Base-by-base conservation (phyloP, 441 rosid genomes). In the Syzygium syzygioides region DNA sequence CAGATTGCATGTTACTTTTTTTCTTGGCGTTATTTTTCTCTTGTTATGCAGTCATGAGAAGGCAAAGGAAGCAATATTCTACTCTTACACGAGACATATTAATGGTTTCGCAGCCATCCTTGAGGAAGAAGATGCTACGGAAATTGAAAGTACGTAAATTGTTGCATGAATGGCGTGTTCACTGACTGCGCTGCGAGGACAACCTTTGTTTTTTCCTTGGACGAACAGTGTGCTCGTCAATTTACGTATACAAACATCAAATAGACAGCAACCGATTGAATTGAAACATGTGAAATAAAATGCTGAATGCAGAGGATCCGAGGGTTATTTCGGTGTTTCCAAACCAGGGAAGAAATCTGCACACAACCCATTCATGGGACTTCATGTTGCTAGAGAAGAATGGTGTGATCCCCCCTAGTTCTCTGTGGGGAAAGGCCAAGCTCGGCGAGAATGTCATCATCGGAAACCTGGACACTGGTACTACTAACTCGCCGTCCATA, bases 311-410 rank as follows among this genome's bases (percentile, higher is more conserved):
- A 94, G 98, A 91, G 87, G 92, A 94, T 87, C 95, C 96, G 11
- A 59, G 87, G 18, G 97, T 94, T 9, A 90, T 93, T 32, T 93
- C 95, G 6, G 93, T 94, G 37, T 95, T 95, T 88, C 87, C 87
- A 20, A 90, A 92, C 93, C 53, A 83, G 88, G 91, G 59, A 48
- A 93, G 90, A 64, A 86, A 94, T 28, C 83, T 94, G 13, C 96
- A 93, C 88, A 95, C 98, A n/a, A 94, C 94, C 17, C 94, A 87
- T 90, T 93, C 98, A 2, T 95, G 98, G 96, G 94, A 93, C 3
- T 95, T 95, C 84, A 94, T 95, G 95, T 20, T 45, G 55, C 86
- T 92, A 45, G 96, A 92, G 53, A 90, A 86, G 66, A 64, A 91
- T 34, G 96, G 93, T 1, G 68, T 55, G 19, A 23, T 91, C n/a